Evolutionary conservation across 371 early-diverging fungal genomes (phyloP), one percentile per base, ranked within the genome.

Genomic region (Zychaea mexicana): DNA sequence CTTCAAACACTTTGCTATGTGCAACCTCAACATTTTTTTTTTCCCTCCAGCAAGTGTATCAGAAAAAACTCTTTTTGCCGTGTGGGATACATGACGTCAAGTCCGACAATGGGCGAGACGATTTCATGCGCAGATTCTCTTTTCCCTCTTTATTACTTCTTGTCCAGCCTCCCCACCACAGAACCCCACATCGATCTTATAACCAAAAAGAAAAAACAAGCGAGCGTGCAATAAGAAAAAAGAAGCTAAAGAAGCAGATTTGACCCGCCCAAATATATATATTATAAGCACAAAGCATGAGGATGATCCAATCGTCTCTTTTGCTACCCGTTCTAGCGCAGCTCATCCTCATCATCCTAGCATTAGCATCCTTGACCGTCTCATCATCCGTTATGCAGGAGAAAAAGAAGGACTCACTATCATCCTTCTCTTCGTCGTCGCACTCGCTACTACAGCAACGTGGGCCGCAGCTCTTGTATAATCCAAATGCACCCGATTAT

Each of bases 401-500:
- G 59, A 39, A 58, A 7, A 19, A 26, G 24, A 19, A 26, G 46
- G 36, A 21, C 8, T 8, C 17, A 15, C 32, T 17, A 17, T 31
- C 31, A 32, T 30, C 36, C 10, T 56, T 33, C n/a, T 60, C 39
- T 13, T 60, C 24, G 39, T 60, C 22, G 22, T 60, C 22, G 12
- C 31, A 47, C 6, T 31, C 30, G 2, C 10, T 30, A 27, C 28
- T 19, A 30, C 30, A 46, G 12, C 42, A 42, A 42, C 13, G n/a
- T 42, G 42, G n/a, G 31, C 63, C 69, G 30, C 58, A 70, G 38
- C 32, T 76, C 22, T 49, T 76, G 24, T 78, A 76, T 64, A 74
- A 78, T 33, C 78, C 76, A 8, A 66, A 71, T 33, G 76, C 72
- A 24, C 76, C 76, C 19, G 76, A 76, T 45, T 78, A 78, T 54